A percentile compares a stretch with the other conserved stretches of the same genome.
phyloP scores from a whole-genome alignment of 176 grass and related monocot genomes.

The Oryza longistaminata region DNA sequence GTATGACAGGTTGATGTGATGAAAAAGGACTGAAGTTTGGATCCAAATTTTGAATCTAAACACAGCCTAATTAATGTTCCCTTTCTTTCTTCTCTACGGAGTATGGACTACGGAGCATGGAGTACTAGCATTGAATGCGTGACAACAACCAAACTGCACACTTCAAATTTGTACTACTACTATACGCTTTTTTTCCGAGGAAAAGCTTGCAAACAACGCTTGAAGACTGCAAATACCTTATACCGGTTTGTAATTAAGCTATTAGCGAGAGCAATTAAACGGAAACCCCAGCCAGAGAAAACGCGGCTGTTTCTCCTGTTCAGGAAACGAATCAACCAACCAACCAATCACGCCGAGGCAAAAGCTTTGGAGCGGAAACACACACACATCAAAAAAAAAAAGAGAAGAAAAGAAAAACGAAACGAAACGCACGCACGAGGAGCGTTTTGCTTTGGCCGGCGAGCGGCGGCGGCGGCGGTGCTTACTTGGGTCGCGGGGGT shows the following conservation, averaged over 20 bases:
- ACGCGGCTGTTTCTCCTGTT: background rate
- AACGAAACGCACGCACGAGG: background rate
- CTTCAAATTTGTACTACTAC: background rate
- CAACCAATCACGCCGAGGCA: background rate
- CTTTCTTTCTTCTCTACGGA: background rate
- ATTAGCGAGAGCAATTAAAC: background rate
- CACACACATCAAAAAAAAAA: too few relatives aligned
- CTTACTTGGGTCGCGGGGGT: slow-evolving; percentile 58
- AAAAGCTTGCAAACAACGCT: background rate
- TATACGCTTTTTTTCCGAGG: background rate
- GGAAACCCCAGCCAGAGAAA: background rate
- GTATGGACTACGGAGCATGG: too few relatives aligned
- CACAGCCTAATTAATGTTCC: background rate
- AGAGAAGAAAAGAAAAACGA: background rate
- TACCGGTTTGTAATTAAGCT: background rate
- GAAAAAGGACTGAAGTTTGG: too few relatives aligned
- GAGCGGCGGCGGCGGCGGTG: background rate
- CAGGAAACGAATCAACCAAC: background rate
- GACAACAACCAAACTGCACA: background rate
- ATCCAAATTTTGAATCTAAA: too few relatives aligned
- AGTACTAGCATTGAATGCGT: background rate
- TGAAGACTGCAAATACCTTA: background rate
- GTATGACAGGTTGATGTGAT: too few relatives aligned
- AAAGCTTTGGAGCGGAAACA: background rate
- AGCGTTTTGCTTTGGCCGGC: slow-evolving; percentile 1